Percentiles rank a stretch among this genome's conserved stretches.
Conservation (phyloP, 371 early-diverging fungal genomes). For the Globomyces sp. region DNA sequence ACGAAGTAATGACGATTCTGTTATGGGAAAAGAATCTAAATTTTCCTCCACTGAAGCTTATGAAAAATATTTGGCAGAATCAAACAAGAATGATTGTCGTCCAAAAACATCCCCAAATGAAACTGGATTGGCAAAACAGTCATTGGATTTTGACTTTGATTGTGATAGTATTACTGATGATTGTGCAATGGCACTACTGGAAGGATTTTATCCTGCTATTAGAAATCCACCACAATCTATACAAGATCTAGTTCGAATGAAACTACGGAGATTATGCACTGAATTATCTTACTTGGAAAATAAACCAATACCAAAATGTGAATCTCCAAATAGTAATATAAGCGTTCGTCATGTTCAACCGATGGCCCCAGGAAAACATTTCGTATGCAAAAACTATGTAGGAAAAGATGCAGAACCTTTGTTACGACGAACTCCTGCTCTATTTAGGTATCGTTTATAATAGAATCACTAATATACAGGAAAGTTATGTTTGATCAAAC, state of each 20-base stretch:
- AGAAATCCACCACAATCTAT: constrained; percentile 1
- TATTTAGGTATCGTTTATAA: constrained; percentile 6
- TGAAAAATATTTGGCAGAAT: neutral
- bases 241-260: constrained; percentile 9
- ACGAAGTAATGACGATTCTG: neutral
- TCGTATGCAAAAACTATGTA: constrained; percentile 15
- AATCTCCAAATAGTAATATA: constrained; percentile 24
- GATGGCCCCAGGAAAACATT: constrained; percentile 24
- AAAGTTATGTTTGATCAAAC: constrained; percentile 44
- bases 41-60: neutral
- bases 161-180: constrained; percentile 10
- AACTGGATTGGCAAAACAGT: constrained; percentile 2
- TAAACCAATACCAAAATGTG: neutral
- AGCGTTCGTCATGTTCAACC: constrained; percentile 34
- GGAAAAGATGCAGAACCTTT: constrained; percentile 11
- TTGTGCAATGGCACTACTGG: neutral
- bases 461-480: constrained; percentile 14
- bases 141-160: neutral
- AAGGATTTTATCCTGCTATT: neutral
- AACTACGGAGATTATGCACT: constrained; percentile 16
- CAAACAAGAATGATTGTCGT: neutral
- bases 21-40: neutral
- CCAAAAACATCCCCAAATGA: constrained; percentile 6
- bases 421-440: constrained; percentile 3
- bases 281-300: constrained; percentile 16